Base-by-base conservation (phyloP, 116 monocot genomes). In the Thalassia testudinum region DNA sequence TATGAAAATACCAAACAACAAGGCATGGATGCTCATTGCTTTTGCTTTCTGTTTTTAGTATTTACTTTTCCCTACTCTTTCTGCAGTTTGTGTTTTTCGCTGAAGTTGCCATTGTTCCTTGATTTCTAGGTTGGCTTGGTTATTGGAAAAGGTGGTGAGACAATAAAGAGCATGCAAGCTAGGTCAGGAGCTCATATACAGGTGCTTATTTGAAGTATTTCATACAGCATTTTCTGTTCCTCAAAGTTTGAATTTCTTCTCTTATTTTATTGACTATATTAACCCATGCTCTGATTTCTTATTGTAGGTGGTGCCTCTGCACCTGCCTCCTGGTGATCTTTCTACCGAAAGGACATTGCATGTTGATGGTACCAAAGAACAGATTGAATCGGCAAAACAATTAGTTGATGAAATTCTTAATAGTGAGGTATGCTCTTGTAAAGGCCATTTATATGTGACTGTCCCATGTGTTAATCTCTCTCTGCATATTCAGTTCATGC, bases 101-200 rank as follows among this genome's bases (percentile, higher is more conserved):
- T n/a, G n/a, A n/a, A n/a, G n/a, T n/a, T n/a, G n/a, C n/a, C n/a
- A n/a, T n/a, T 61, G 12, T 58, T 61, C 7, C n/a, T 25, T 37
- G 13, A 13, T 50, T 52, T 62, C 29, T 62, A 93, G 93, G 93
- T 93, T 70, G 93, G 93, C 30, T 59, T 92, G 45, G 71, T 95
- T 26, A 95, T 95, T 70, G 95, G 95, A 22, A 95, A 95, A 70
- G 88, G 88, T 66, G 95, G 95, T 19, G 95, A 95, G 57, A 95
- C 76, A 30, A 95, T 95, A 56, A 95, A 82, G 52, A 75, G 37
- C 65, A 95, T 95, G 95, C 95, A 95, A 63, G 69, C 76, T n/a
- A 76, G 47, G 21, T 57, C 78, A 20, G 95, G 95, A 44, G 95
- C 95, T 59, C 88, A 80, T 34, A 95, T 92, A 21, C 86, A 91